These are phyloP conservation scores for Russula foetens DNA, from an alignment of 768 basidiomycete species.

Conservation along the genomic window DNA sequence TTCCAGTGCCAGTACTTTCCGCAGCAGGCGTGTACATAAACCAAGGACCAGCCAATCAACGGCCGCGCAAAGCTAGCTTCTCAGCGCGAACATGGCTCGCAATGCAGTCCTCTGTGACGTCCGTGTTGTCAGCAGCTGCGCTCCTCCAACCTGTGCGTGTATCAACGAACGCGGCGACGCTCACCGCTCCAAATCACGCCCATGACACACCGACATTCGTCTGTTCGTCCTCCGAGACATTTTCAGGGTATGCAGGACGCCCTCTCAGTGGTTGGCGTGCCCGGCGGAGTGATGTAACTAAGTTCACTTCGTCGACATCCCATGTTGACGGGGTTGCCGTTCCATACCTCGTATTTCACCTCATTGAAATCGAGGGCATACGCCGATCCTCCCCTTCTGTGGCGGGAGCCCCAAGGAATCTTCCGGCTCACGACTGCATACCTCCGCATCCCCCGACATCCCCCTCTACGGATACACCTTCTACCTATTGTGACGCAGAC, in stretches of 20 bases:
- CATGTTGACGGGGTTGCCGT: background rate
- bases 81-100: conserved; percentile 2
- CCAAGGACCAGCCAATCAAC: background rate
- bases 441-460: conserved; percentile 20
- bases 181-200: conserved; percentile 24
- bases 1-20: background rate
- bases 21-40: background rate
- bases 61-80: background rate
- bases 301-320: conserved; percentile 1
- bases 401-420: background rate
- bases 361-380: conserved; percentile 1
- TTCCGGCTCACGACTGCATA: background rate
- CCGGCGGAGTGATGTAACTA: conserved; percentile 19
- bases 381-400: background rate
- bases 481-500: conserved; percentile 26
- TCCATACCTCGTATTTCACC: conserved; percentile 13
- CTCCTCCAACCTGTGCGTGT: conserved; percentile 54
- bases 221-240: conserved; percentile 21
- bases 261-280: conserved; percentile 38
- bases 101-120: conserved; percentile 13
- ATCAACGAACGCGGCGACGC: conserved; percentile 42
- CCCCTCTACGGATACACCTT: conserved; percentile 7
- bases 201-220: conserved; percentile 9
- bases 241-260: conserved; percentile 37
- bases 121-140: conserved; percentile 23